These are phyloP conservation scores for Acorus calamus DNA, from an alignment of 106 monocot species.

Conservation along the genomic window DNA sequence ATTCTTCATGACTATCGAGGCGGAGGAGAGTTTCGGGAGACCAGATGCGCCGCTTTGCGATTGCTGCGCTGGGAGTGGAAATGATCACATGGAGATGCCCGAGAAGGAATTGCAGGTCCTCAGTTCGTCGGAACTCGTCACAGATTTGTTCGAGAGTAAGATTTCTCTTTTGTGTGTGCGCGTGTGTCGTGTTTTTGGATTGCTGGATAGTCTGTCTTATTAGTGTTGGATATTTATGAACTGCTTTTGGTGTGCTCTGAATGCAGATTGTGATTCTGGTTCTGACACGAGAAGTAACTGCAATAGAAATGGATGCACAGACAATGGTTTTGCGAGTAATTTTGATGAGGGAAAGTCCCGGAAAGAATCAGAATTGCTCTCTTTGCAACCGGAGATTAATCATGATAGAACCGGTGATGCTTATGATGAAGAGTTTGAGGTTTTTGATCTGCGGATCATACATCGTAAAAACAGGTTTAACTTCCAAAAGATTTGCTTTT, in stretches of 20 bases:
- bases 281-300: conserved; percentile 14
- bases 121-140: conserved; percentile 16
- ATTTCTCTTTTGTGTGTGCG: conserved; percentile 1
- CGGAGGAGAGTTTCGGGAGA: conserved; percentile 16
- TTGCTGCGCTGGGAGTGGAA: conserved; percentile 26
- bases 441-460: conserved; percentile 76
- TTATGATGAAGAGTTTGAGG: conserved; percentile 55
- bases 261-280: conserved; percentile 16
- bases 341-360: conserved; percentile 8
- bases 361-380: conserved; percentile 5
- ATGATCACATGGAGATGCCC: background rate
- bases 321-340: conserved; percentile 6
- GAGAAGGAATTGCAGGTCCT: conserved; percentile 32
- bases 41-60: conserved; percentile 36
- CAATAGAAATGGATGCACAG: background rate
- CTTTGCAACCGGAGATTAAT: conserved; percentile 20
- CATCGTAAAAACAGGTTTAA: conserved; percentile 86
- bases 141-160: conserved; percentile 27
- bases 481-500: background rate
- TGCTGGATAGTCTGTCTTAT: background rate
- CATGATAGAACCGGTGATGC: conserved; percentile 10
- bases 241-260: conserved; percentile 1
- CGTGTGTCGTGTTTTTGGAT: background rate
- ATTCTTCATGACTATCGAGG: conserved; percentile 37
- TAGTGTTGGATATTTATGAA: background rate